A percentile compares a stretch with the other conserved stretches of the same genome.
Evolutionary conservation across 768 basidiomycete genomes (phyloP).

Genomic region (Phaeotremella skinneri): DNA sequence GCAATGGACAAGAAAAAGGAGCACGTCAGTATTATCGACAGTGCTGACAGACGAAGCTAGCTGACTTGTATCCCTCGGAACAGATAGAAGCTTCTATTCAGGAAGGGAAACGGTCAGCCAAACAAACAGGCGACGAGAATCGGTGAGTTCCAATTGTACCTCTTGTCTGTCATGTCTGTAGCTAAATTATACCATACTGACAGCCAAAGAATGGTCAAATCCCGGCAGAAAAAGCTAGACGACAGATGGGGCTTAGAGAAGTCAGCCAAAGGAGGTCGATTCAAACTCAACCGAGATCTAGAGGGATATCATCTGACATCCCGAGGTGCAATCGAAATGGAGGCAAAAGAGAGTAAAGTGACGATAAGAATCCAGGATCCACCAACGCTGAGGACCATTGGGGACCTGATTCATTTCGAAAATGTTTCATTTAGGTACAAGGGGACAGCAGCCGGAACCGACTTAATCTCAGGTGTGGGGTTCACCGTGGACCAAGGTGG

Average conservation of each 20-base stretch:
- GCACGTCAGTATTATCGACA: constrained; percentile 37
- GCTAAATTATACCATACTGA: not conserved
- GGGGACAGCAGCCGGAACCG: constrained; percentile 35
- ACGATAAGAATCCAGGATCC: constrained; percentile 52
- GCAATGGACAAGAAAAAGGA: constrained; percentile 57
- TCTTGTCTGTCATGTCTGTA: not conserved
- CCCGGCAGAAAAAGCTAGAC: constrained; percentile 62
- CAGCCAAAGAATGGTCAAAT: constrained; percentile 56
- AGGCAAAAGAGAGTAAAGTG: constrained; percentile 53
- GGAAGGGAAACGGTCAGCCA: constrained; percentile 46
- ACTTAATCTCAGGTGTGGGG: constrained; percentile 48
- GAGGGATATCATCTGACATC: constrained; percentile 54
- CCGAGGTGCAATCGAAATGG: constrained; percentile 55
- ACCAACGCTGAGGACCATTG: constrained; percentile 34
- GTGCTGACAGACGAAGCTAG: not conserved
- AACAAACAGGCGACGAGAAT: constrained; percentile 52
- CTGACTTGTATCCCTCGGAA: not conserved
- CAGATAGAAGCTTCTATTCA: constrained; percentile 61
- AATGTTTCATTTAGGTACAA: constrained; percentile 52
- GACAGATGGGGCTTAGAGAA: constrained; percentile 53
- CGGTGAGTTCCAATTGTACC: constrained; percentile 33
- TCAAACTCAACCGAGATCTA: constrained; percentile 62
- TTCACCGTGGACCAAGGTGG: constrained; percentile 54
- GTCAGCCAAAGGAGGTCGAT: constrained; percentile 56
- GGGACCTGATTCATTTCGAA: constrained; percentile 53